These are phyloP conservation scores for Alternaria incomplexa DNA, from an alignment of 2,329 filamentous ascomycete species.

Conservation along the genomic window DNA sequence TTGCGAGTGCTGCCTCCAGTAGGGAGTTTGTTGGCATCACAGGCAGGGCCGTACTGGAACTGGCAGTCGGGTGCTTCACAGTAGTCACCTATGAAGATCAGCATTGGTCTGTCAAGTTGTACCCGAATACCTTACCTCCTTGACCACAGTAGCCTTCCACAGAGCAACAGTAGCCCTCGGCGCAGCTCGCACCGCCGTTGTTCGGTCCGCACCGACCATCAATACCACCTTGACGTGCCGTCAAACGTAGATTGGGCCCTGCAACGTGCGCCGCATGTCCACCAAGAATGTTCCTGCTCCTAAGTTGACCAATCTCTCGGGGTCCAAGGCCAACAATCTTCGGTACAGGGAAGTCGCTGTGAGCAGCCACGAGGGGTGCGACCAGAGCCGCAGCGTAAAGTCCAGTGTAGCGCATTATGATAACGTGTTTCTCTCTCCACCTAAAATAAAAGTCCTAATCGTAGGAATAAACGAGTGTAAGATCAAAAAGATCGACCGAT, in stretches of 20 bases:
- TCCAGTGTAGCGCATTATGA: slow-evolving; percentile 41
- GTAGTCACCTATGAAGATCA: slow-evolving; percentile 49
- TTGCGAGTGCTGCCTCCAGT: slow-evolving; percentile 60
- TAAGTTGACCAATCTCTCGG: slow-evolving; percentile 29
- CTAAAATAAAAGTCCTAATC: too few relatives aligned
- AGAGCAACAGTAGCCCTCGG: slow-evolving; percentile 44
- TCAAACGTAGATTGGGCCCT: slow-evolving; percentile 18
- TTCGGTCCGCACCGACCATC: slow-evolving; percentile 40
- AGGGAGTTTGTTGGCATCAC: slow-evolving; percentile 63
- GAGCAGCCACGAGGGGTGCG: slow-evolving; percentile 41
- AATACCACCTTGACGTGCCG: slow-evolving; percentile 41
- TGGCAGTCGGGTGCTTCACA: slow-evolving; percentile 67
- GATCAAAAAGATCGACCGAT: slow-evolving; percentile 3
- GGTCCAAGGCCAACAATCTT: slow-evolving; percentile 41
- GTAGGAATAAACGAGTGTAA: slow-evolving; percentile 7
- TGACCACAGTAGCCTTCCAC: slow-evolving; percentile 24
- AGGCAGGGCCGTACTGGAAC: slow-evolving; percentile 64
- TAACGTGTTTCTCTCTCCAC: too few relatives aligned
- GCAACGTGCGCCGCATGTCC: slow-evolving; percentile 23
- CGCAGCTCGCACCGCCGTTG: slow-evolving; percentile 38
- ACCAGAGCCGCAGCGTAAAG: slow-evolving; percentile 35
- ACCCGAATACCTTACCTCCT: slow-evolving; percentile 30
- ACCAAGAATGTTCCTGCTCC: slow-evolving; percentile 30
- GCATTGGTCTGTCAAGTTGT: background rate
- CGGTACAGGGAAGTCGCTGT: slow-evolving; percentile 34